A percentile compares a stretch with the other conserved stretches of the same genome.
Evolutionary conservation across 2,329 filamentous ascomycete species (phyloP).

Genomic region (Calycina herbarum): DNA sequence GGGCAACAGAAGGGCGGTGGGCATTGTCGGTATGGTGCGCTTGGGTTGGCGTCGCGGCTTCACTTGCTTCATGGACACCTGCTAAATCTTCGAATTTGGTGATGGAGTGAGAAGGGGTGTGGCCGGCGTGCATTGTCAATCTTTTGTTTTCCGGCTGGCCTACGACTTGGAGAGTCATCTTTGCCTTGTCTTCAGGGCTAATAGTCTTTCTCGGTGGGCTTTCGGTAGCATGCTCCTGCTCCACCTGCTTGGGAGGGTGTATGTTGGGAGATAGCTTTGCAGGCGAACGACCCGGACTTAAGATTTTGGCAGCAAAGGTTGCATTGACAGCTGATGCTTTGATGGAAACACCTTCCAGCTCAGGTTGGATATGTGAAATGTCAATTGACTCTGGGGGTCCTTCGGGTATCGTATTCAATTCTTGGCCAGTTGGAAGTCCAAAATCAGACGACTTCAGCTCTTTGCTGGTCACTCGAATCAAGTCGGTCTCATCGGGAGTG

Average conservation of each 20-base stretch:
- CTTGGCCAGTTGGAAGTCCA: constrained; percentile 20
- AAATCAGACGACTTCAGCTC: constrained; percentile 38
- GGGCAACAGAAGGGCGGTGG: constrained; percentile 12
- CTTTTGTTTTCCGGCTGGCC: constrained; percentile 46
- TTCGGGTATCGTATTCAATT: constrained; percentile 28
- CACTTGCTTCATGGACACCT: constrained; percentile 12
- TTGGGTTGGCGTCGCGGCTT: constrained; percentile 34
- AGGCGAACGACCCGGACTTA: constrained; percentile 32
- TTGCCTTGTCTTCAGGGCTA: constrained; percentile 15
- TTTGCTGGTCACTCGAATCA: constrained; percentile 35
- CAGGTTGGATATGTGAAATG: constrained; percentile 57
- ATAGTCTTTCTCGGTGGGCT: constrained; percentile 12
- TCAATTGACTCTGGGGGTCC: constrained; percentile 47
- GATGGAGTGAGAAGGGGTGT: constrained; percentile 58
- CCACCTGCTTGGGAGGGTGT: constrained; percentile 23
- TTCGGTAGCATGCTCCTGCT: constrained; percentile 19
- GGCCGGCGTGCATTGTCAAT: constrained; percentile 62
- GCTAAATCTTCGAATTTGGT: constrained; percentile 50
- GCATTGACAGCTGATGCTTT: constrained; percentile 51
- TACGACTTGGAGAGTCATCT: constrained; percentile 25
- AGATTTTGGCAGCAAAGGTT: constrained; percentile 33
- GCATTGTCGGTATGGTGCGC: constrained; percentile 14
- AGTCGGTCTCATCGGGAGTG: constrained; percentile 28
- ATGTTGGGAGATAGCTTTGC: constrained; percentile 30
- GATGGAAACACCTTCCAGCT: constrained; percentile 60